These are phyloP conservation scores for Lichtheimia ramosa DNA, from an alignment of 371 early-diverging fungal genomes.

Conservation along the genomic window DNA sequence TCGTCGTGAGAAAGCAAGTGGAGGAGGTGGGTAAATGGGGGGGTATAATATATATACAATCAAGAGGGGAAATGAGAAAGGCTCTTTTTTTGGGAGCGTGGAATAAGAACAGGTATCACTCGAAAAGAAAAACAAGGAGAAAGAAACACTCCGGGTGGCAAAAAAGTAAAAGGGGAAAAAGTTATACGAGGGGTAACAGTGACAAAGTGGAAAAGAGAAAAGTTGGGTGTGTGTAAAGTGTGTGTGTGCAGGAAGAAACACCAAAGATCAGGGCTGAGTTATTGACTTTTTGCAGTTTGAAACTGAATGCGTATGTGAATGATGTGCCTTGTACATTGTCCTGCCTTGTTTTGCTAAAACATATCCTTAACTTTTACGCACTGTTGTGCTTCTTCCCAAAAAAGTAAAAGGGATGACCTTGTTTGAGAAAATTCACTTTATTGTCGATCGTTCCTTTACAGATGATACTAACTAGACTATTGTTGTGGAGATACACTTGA, in stretches of 20 bases:
- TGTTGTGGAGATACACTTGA: neutral
- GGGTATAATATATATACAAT: neutral
- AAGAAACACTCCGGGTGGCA: neutral
- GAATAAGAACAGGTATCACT: too few species aligned
- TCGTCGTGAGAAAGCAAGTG: conserved; percentile 1
- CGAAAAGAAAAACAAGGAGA: conserved; percentile 1
- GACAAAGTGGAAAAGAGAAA: too few species aligned
- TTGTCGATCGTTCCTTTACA: too few species aligned
- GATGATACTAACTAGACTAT: neutral
- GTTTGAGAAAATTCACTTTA: too few species aligned
- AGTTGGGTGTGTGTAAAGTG: conserved; percentile 4
- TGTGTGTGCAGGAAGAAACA: neutral
- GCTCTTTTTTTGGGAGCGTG: too few species aligned
- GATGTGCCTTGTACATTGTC: neutral
- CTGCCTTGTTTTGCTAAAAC: too few species aligned
- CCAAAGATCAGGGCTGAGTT: conserved; percentile 2
- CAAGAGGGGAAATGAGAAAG: too few species aligned
- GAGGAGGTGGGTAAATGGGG: neutral
- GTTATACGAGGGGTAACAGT: too few species aligned
- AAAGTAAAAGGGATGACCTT: neutral
- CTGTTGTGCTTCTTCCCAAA: conserved; percentile 1
- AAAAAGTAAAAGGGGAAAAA: too few species aligned
- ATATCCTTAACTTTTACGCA: too few species aligned
- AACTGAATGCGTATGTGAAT: neutral
- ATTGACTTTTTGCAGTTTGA: neutral